Conservation (phyloP, 2,329 filamentous ascomycete species). For the Diaporthe batatas region DNA sequence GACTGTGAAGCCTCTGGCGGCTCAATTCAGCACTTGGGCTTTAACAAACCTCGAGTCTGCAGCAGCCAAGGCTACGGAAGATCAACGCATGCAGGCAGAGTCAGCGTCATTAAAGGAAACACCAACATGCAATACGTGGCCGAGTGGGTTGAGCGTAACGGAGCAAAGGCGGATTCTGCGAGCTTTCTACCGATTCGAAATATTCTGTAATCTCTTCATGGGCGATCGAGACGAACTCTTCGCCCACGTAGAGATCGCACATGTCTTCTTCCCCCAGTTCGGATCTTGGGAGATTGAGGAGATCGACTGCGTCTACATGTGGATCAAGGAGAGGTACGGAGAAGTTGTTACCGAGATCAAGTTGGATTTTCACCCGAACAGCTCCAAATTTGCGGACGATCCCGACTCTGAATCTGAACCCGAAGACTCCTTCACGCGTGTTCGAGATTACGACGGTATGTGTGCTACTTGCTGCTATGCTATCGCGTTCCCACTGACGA, state of each 20-base stretch:
- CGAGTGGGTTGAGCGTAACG: background rate
- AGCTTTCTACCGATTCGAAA: constrained; percentile 40
- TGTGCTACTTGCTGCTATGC: background rate
- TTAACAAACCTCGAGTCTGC: background rate
- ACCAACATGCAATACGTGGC: background rate
- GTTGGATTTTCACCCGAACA: constrained; percentile 32
- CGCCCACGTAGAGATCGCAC: background rate
- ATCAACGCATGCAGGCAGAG: background rate
- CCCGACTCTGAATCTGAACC: constrained; percentile 31
- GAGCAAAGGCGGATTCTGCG: constrained; percentile 33
- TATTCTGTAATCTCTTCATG: constrained; percentile 31
- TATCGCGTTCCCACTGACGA: constrained; percentile 2
- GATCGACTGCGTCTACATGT: constrained; percentile 27
- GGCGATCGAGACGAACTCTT: background rate
- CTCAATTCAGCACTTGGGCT: constrained; percentile 5
- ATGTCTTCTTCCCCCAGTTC: constrained; percentile 30
- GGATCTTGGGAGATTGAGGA: constrained; percentile 43
- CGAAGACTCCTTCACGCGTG: background rate
- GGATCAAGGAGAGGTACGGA: constrained; percentile 30
- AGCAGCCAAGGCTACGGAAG: constrained; percentile 5
- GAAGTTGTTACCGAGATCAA: constrained; percentile 15
- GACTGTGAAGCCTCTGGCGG: constrained; percentile 6
- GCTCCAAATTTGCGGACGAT: constrained; percentile 29
- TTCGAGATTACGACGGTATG: constrained; percentile 8
- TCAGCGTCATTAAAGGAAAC: background rate